Conservation (phyloP, 345 rosid genomes). For the Hirschfeldia incana region DNA sequence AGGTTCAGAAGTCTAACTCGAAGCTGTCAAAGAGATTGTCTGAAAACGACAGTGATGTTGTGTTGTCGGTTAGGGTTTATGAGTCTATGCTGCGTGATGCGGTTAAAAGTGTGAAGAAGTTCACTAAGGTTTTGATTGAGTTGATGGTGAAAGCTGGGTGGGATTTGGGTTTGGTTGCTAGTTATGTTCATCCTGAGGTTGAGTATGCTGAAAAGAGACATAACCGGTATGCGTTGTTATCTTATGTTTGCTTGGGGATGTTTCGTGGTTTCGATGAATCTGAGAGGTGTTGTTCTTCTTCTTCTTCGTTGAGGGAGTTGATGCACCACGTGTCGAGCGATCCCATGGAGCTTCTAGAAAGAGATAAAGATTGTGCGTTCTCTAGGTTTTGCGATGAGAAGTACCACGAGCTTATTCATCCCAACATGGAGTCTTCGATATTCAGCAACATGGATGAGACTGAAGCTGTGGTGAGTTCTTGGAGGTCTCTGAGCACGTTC, state of each 20-base stretch:
- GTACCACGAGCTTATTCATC: constrained; percentile 84
- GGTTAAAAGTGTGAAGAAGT: constrained; percentile 57
- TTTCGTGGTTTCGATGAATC: constrained; percentile 64
- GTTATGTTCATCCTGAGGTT: constrained; percentile 58
- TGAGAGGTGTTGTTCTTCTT: constrained; percentile 24
- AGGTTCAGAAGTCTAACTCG: constrained; percentile 55
- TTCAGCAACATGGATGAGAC: constrained; percentile 67
- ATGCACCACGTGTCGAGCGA: constrained; percentile 76
- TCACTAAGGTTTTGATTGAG: constrained; percentile 67
- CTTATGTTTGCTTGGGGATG: constrained; percentile 79
- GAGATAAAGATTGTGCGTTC: constrained; percentile 60
- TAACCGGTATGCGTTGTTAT: constrained; percentile 65
- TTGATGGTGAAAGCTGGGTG: constrained; percentile 87
- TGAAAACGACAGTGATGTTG: constrained; percentile 48
- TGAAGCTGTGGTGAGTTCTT: constrained; percentile 74
- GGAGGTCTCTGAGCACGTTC: constrained; percentile 73
- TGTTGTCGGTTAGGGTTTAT: constrained; percentile 63
- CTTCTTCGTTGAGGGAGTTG: constrained; percentile 54
- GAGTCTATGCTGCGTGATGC: constrained; percentile 67
- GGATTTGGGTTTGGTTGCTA: constrained; percentile 86
- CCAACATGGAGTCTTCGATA: constrained; percentile 79
- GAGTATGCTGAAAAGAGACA: constrained; percentile 59
- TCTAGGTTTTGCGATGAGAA: constrained; percentile 84
- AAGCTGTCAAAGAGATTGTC: constrained; percentile 60
- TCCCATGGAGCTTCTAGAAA: constrained; percentile 80